These are phyloP conservation scores for Labyrinthula sp. DNA, from an alignment of 352 stramenopile species.

Conservation along the genomic window DNA sequence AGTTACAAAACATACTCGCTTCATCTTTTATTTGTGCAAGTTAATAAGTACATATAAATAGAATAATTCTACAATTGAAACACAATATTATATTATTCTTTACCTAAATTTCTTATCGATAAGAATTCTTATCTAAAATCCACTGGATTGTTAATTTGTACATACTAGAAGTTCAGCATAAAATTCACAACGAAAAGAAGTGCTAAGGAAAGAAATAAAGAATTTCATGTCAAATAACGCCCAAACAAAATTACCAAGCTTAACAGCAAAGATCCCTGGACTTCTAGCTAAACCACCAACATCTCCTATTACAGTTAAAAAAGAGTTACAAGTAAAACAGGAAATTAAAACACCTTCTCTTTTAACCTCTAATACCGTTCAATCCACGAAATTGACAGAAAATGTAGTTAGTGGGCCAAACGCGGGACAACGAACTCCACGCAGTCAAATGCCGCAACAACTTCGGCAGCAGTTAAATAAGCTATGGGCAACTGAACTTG, in stretches of 20 bases:
- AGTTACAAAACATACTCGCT: slow-evolving; percentile 1
- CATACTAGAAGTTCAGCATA: too few species aligned
- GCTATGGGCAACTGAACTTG: slow-evolving; percentile 22
- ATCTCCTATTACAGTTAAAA: too few species aligned
- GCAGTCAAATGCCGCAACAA: slow-evolving; percentile 13
- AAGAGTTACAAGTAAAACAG: background rate
- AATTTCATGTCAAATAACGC: too few species aligned
- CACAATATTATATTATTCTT: too few species aligned
- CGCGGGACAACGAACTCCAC: background rate
- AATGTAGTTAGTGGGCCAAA: background rate
- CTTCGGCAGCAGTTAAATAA: slow-evolving; percentile 22
- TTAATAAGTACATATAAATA: background rate
- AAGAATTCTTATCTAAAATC: too few species aligned
- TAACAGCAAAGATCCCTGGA: too few species aligned
- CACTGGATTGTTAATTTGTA: too few species aligned
- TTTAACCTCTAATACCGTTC: background rate
- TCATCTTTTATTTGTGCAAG: background rate
- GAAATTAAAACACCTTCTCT: background rate
- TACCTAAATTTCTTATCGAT: too few species aligned
- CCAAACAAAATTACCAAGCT: too few species aligned
- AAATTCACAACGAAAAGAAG: too few species aligned
- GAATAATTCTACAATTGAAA: background rate
- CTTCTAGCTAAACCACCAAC: too few species aligned
- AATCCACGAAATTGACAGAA: background rate
- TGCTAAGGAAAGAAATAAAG: too few species aligned